These are phyloP conservation scores for Leccinum brunneo-olivaceum DNA, from an alignment of 1,284 basidiomycete species.

Conservation along the genomic window DNA sequence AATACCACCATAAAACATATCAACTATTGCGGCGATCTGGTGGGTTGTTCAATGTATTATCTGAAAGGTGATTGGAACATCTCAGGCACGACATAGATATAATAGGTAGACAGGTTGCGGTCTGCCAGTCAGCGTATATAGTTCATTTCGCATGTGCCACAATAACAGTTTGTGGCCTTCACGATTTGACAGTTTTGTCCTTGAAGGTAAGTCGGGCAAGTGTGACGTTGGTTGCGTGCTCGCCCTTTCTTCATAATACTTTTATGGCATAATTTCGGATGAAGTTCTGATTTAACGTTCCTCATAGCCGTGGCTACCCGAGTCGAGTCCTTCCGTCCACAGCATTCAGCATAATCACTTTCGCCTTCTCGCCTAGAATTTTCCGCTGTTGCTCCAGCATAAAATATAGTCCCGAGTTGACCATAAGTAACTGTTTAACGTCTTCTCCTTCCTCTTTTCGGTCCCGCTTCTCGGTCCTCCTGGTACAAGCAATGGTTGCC, in stretches of 20 bases:
- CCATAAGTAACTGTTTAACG: neutral
- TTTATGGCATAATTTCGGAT: neutral
- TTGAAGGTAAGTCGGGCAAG: neutral
- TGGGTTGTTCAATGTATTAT: too few relatives aligned
- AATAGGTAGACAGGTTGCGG: neutral
- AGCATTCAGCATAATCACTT: constrained; percentile 2
- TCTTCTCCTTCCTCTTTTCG: constrained; percentile 1
- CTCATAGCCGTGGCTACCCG: neutral
- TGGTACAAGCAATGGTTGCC: constrained; percentile 13
- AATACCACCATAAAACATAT: neutral
- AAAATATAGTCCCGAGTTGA: constrained; percentile 7
- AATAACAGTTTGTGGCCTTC: constrained; percentile 4
- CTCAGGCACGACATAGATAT: neutral
- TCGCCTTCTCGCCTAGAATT: constrained; percentile 7
- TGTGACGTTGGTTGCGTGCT: constrained; percentile 4
- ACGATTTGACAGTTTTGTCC: constrained; percentile 6
- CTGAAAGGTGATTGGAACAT: too few relatives aligned
- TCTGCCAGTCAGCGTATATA: neutral
- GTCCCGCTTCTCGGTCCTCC: neutral
- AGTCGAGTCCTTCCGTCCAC: neutral
- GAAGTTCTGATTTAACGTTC: constrained; percentile 2
- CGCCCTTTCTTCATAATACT: neutral
- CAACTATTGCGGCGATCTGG: too few relatives aligned
- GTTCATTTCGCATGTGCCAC: neutral
- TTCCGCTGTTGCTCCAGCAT: constrained; percentile 6